Conservation (phyloP, 257 asterid genomes). For the Nemophila menziesii region DNA sequence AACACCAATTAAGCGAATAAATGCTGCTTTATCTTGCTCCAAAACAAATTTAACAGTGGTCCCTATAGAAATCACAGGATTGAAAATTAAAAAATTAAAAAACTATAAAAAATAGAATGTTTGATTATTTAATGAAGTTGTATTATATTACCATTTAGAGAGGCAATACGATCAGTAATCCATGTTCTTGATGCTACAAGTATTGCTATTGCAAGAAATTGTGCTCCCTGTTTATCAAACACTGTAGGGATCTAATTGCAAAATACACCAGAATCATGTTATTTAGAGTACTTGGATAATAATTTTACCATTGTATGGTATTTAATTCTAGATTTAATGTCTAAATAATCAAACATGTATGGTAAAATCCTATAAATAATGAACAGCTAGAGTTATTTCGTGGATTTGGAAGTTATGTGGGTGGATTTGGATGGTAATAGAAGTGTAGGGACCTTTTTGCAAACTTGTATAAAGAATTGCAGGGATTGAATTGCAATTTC, state of each 20-base stretch:
- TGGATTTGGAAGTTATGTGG: too few species aligned
- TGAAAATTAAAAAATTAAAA: slow-evolving; percentile 10
- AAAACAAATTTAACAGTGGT: slow-evolving; percentile 90
- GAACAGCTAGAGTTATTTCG: too few species aligned
- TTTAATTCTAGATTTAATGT: too few species aligned
- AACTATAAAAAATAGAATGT: background rate
- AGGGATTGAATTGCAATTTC: too few species aligned
- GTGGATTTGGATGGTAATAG: too few species aligned
- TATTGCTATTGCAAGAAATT: slow-evolving; percentile 83
- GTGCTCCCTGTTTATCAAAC: slow-evolving; percentile 95
- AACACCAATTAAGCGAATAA: slow-evolving; percentile 72
- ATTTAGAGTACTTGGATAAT: background rate
- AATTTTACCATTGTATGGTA: too few species aligned
- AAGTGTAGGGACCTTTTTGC: too few species aligned
- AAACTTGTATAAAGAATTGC: too few species aligned
- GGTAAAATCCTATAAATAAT: too few species aligned
- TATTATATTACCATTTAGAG: slow-evolving; percentile 60
- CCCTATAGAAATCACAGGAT: slow-evolving; percentile 39
- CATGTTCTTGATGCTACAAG: slow-evolving; percentile 90
- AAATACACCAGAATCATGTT: slow-evolving; percentile 10
- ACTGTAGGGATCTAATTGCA: slow-evolving; percentile 85
- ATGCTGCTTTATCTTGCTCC: slow-evolving; percentile 90
- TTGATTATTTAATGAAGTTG: background rate
- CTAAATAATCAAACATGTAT: too few species aligned
- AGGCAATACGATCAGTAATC: slow-evolving; percentile 97